These are phyloP conservation scores for Monosporozyma aquatica DNA, from an alignment of 805 yeast genomes.

Conservation along the genomic window DNA sequence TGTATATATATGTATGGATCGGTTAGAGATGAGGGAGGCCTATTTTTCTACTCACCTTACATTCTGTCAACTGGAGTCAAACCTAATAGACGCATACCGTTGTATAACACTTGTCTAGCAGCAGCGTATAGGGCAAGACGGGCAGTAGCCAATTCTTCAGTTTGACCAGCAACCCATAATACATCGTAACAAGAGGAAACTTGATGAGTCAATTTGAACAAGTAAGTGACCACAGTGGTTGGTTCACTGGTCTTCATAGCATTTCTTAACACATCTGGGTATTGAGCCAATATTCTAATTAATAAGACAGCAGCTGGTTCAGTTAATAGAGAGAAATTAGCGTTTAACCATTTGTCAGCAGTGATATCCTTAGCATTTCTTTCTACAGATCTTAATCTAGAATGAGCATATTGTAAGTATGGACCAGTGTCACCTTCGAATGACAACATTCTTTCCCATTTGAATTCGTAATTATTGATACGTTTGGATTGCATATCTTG, in stretches of 20 bases:
- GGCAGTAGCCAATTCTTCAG: conserved; percentile 72
- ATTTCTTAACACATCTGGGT: conserved; percentile 79
- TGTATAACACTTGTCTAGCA: conserved; percentile 78
- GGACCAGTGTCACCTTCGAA: conserved; percentile 99
- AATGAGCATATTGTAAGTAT: conserved; percentile 94
- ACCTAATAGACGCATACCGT: conserved; percentile 84
- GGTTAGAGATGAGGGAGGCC: no score
- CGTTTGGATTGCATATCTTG: conserved; percentile 98
- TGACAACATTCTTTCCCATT: conserved; percentile 96
- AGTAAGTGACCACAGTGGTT: conserved; percentile 82
- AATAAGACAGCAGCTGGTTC: conserved; percentile 66
- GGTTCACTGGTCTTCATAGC: conserved; percentile 86
- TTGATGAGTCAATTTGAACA: conserved; percentile 87
- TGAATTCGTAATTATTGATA: conserved; percentile 87
- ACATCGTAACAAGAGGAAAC: conserved; percentile 96
- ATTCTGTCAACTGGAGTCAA: conserved; percentile 96
- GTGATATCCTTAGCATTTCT: conserved; percentile 57
- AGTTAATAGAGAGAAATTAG: conserved; percentile 50
- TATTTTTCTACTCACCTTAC: conserved; percentile 46
- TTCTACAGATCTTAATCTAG: conserved; percentile 87
- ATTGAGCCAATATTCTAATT: conserved; percentile 71
- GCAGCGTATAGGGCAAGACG: conserved; percentile 84
- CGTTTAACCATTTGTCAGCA: conserved; percentile 33
- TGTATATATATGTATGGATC: no score
- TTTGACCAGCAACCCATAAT: conserved; percentile 95